A percentile compares a stretch with the other conserved stretches of the same genome.
phyloP scores from a whole-genome alignment of 805 yeast genomes.

The Wickerhamomyces bovis region DNA sequence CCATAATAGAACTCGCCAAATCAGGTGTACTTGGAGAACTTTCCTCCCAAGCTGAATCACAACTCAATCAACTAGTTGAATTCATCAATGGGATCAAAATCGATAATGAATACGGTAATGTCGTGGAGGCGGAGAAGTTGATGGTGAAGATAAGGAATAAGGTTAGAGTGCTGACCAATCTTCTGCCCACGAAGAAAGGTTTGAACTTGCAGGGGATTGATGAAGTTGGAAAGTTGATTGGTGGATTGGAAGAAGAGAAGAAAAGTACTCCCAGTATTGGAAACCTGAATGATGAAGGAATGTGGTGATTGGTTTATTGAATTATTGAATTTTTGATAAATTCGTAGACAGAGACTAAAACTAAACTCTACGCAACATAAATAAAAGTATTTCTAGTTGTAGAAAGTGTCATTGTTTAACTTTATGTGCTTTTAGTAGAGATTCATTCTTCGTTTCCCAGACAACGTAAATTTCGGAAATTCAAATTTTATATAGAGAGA shows the following conservation, averaged over 20 bases:
- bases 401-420: too few relatives aligned
- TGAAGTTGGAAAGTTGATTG: conserved; percentile 5
- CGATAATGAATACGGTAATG: conserved; percentile 50
- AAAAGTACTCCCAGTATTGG: conserved; percentile 13
- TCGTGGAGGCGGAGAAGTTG: conserved; percentile 47
- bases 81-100: conserved; percentile 28
- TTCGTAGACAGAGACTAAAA: too few relatives aligned
- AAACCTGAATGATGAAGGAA: conserved; percentile 21
- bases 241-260: conserved; percentile 15
- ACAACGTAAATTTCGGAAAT: too few relatives aligned
- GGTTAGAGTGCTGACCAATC: conserved; percentile 43
- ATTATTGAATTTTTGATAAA: too few relatives aligned
- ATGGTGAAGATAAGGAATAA: conserved; percentile 55
- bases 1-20: conserved; percentile 41
- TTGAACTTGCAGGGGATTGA: conserved; percentile 14
- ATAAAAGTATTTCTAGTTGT: too few relatives aligned
- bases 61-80: conserved; percentile 24
- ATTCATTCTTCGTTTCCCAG: neutral
- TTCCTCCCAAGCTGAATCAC: conserved; percentile 18
- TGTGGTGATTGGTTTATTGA: conserved; percentile 19
- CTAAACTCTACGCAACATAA: too few relatives aligned
- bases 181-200: conserved; percentile 20
- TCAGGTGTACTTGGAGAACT: conserved; percentile 5
- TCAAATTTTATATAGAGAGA: too few relatives aligned
- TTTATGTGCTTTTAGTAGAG: too few relatives aligned